Percentiles rank a stretch among this genome's conserved stretches.
These are phyloP conservation scores for Tolypocladium amazonense DNA, from an alignment of 2,329 filamentous ascomycete species.

Conservation along the genomic window DNA sequence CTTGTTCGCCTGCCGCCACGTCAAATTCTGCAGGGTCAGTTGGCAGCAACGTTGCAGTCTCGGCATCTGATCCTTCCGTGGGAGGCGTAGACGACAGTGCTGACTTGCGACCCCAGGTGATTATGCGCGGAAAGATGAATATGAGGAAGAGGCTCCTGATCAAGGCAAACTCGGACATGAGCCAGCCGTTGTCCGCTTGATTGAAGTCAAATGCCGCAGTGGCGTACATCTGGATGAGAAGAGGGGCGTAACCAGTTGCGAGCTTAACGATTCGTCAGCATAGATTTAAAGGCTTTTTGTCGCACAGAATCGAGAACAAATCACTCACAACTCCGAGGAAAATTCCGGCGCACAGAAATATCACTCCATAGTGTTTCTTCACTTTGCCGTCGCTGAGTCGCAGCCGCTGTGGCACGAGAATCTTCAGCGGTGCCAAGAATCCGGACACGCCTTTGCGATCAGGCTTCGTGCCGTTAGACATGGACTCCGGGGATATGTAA, in stretches of 20 bases:
- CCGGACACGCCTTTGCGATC: conserved; percentile 27
- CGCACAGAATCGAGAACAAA: background rate
- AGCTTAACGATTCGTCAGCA: conserved; percentile 23
- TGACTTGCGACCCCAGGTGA: conserved; percentile 28
- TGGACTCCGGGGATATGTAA: conserved; percentile 36
- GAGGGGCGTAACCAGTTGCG: conserved; percentile 57
- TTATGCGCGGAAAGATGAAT: conserved; percentile 41
- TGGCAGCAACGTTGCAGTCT: conserved; percentile 14
- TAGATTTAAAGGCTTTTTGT: no score
- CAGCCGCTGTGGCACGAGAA: conserved; percentile 49
- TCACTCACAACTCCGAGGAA: conserved; percentile 50
- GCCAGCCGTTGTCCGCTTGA: conserved; percentile 44
- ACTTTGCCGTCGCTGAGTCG: conserved; percentile 37
- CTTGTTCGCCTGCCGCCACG: conserved; percentile 25
- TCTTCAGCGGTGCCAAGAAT: conserved; percentile 53
- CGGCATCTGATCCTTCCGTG: conserved; percentile 1
- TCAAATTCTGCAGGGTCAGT: conserved; percentile 30
- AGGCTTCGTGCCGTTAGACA: conserved; percentile 19
- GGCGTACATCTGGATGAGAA: conserved; percentile 49
- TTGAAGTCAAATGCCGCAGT: conserved; percentile 43
- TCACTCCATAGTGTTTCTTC: conserved; percentile 47
- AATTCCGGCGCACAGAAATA: conserved; percentile 54
- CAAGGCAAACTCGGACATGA: conserved; percentile 45
- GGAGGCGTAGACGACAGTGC: conserved; percentile 1
- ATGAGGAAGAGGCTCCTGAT: conserved; percentile 46